phyloP scores from a whole-genome alignment of 331 rosid genomes.

The Pyrus hybrid region DNA sequence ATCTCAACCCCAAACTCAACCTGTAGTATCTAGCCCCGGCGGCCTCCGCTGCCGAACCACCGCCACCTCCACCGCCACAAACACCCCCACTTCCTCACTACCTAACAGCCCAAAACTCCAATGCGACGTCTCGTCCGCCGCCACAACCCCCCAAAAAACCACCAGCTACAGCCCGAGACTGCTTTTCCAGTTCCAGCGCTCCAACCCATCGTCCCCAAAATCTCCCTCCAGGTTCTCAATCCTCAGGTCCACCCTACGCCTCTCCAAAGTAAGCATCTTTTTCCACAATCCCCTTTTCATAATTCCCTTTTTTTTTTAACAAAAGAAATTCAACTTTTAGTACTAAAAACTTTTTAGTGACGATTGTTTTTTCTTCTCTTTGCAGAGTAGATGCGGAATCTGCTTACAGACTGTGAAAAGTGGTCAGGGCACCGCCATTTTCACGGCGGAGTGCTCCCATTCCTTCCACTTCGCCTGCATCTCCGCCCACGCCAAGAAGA shows the following conservation, averaged over 20 bases:
- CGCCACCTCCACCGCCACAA: not conserved
- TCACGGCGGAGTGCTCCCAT: constrained; percentile 95
- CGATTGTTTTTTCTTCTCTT: not conserved
- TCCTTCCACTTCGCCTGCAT: constrained; percentile 86
- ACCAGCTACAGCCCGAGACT: constrained; percentile 32
- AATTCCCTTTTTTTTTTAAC: not conserved
- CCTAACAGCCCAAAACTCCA: constrained; percentile 73
- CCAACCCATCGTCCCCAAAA: constrained; percentile 74
- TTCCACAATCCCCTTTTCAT: not conserved
- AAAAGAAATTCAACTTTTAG: not conserved
- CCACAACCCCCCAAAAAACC: constrained; percentile 29
- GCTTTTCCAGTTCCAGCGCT: constrained; percentile 23
- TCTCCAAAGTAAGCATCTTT: constrained; percentile 49
- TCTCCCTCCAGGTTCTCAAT: constrained; percentile 83
- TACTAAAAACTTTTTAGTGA: not conserved
- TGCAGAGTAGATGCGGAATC: constrained; percentile 87
- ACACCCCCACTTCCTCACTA: constrained; percentile 38
- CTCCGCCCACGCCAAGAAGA: constrained; percentile 51
- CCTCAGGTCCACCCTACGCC: constrained; percentile 55
- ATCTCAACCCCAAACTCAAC: constrained; percentile 52
- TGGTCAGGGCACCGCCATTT: constrained; percentile 92
- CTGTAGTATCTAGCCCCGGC: constrained; percentile 23
- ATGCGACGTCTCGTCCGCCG: constrained; percentile 26
- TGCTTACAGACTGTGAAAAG: constrained; percentile 72
- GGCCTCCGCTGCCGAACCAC: constrained; percentile 79